A percentile compares a stretch with the other conserved stretches of the same genome.
Evolutionary conservation across 2,329 filamentous ascomycete species (phyloP).

Genomic region (Diaporthe helianthi): DNA sequence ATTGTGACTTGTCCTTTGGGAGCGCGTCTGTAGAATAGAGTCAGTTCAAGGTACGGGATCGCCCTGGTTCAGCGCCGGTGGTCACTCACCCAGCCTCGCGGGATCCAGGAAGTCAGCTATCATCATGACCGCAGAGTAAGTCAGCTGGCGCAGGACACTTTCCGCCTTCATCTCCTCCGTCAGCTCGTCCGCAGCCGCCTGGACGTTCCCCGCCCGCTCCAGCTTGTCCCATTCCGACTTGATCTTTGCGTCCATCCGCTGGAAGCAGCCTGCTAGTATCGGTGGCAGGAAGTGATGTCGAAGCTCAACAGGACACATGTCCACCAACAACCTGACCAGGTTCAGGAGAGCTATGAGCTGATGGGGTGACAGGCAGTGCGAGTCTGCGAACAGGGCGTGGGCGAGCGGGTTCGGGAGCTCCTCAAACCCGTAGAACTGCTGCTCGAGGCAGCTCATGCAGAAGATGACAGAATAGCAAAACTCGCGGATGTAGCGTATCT

Average conservation of each 20-base stretch:
- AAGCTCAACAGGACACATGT: constrained; percentile 84
- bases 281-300: constrained; percentile 84
- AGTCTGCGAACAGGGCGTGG: constrained; percentile 82
- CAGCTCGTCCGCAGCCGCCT: constrained; percentile 76
- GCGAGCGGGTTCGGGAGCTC: constrained; percentile 85
- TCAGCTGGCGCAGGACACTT: constrained; percentile 91
- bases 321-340: constrained; percentile 85
- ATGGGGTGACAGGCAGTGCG: constrained; percentile 84
- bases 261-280: constrained; percentile 81
- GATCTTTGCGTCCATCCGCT: constrained; percentile 87
- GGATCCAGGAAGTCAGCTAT: constrained; percentile 89
- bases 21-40: constrained; percentile 20
- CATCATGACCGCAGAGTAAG: constrained; percentile 90
- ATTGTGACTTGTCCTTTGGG: constrained; percentile 15
- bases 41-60: constrained; percentile 24
- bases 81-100: constrained; percentile 63
- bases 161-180: constrained; percentile 98
- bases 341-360: constrained; percentile 94
- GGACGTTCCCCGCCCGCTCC: constrained; percentile 65
- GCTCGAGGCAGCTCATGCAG: constrained; percentile 86
- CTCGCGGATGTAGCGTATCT: constrained; percentile 88
- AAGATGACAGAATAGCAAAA: constrained; percentile 94
- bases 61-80: background rate
- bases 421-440: constrained; percentile 88
- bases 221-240: constrained; percentile 85